Conservation (phyloP, 192 early-diverging fungal species). For the Podochytrium sp. region DNA sequence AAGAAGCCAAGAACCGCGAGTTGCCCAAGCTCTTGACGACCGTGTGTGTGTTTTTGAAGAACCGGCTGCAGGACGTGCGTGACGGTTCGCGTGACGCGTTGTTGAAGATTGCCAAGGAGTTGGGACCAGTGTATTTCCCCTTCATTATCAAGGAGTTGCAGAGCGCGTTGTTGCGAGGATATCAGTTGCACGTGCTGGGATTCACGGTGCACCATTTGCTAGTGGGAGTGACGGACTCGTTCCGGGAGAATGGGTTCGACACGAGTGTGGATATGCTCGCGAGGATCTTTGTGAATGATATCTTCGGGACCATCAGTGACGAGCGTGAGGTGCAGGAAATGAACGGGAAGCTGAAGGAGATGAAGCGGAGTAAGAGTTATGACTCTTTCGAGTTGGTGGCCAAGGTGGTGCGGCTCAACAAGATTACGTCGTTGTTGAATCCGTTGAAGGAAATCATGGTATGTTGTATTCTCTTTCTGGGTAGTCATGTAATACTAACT, state of each 20-base stretch:
- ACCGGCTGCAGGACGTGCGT: slow-evolving; percentile 77
- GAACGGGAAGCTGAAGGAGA: slow-evolving; percentile 88
- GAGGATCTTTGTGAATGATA: slow-evolving; percentile 79
- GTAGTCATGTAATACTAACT: too few species aligned
- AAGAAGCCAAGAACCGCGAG: slow-evolving; percentile 72
- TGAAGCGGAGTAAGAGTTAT: slow-evolving; percentile 79
- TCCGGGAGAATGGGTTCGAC: slow-evolving; percentile 73
- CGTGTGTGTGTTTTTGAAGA: slow-evolving; percentile 85
- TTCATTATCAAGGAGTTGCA: slow-evolving; percentile 89
- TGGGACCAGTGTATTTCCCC: slow-evolving; percentile 82
- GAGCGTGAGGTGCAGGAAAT: slow-evolving; percentile 93
- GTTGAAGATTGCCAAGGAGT: slow-evolving; percentile 79
- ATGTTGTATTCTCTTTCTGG: too few species aligned
- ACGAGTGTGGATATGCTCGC: slow-evolving; percentile 74
- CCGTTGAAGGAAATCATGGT: slow-evolving; percentile 89
- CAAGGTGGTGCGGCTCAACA: slow-evolving; percentile 67
- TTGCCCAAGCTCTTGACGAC: slow-evolving; percentile 86
- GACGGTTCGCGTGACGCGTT: slow-evolving; percentile 86
- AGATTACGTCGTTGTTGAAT: slow-evolving; percentile 71
- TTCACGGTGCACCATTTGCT: slow-evolving; percentile 89
- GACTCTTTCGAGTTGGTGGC: slow-evolving; percentile 88
- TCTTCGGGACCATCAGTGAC: slow-evolving; percentile 88
- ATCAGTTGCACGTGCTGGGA: slow-evolving; percentile 93
- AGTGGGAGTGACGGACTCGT: slow-evolving; percentile 62
- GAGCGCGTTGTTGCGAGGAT: slow-evolving; percentile 77